A percentile compares a stretch with the other conserved stretches of the same genome.
These are phyloP conservation scores for Capsicum chinense DNA, from an alignment of 257 asterid species.

Conservation along the genomic window DNA sequence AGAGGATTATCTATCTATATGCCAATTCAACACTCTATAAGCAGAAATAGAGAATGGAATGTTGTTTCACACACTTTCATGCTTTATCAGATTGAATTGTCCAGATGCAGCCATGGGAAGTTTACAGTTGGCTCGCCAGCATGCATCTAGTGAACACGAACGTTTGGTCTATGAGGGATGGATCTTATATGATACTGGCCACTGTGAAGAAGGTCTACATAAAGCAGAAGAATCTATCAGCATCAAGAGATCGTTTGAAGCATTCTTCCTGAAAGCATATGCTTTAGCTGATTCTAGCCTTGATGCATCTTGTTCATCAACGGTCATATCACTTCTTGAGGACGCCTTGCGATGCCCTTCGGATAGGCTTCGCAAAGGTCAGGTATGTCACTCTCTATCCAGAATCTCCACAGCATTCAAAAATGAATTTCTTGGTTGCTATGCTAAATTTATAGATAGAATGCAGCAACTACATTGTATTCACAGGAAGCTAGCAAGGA, in stretches of 20 bases:
- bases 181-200: conserved; percentile 96
- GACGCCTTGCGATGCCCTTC: conserved; percentile 98
- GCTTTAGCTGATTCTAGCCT: conserved; percentile 97
- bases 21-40: neutral
- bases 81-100: conserved; percentile 73
- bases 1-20: neutral
- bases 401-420: conserved; percentile 1
- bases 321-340: conserved; percentile 87
- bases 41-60: neutral
- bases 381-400: conserved; percentile 55
- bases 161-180: conserved; percentile 96
- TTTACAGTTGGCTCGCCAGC: conserved; percentile 88
- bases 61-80: conserved; percentile 24
- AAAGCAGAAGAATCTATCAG: conserved; percentile 95
- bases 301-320: conserved; percentile 90
- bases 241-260: conserved; percentile 95
- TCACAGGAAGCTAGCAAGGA: neutral
- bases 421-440: conserved; percentile 13
- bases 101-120: conserved; percentile 99
- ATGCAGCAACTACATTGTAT: conserved; percentile 7
- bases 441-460: conserved; percentile 9
- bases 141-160: conserved; percentile 88
- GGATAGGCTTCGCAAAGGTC: conserved; percentile 98
- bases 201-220: conserved; percentile 87
- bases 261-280: conserved; percentile 96